phyloP scores from a whole-genome alignment of 306 rosid species.

The Castanea mollissima region DNA sequence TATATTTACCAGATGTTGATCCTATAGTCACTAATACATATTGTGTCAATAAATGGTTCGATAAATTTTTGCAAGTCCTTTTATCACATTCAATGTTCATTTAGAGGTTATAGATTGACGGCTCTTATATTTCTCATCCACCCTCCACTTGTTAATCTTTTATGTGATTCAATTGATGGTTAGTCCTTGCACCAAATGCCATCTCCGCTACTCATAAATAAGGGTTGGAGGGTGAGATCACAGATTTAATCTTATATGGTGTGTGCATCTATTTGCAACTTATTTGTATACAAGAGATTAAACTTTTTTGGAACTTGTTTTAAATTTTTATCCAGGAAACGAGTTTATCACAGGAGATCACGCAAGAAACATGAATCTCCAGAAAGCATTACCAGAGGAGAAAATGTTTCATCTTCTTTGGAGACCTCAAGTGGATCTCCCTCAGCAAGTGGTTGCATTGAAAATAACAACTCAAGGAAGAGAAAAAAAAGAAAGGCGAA shows the following conservation, averaged over 20 bases:
- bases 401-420: constrained; percentile 9
- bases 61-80: neutral
- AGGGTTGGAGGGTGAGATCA: neutral
- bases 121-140: neutral
- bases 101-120: neutral
- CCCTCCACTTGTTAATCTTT: neutral
- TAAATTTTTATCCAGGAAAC: constrained; percentile 19
- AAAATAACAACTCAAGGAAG: constrained; percentile 20
- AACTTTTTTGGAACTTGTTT: neutral
- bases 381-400: constrained; percentile 1
- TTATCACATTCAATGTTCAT: neutral
- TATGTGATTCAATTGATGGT: neutral
- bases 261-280: neutral
- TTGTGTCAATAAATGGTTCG: too few relatives aligned
- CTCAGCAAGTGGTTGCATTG: neutral
- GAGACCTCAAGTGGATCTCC: neutral
- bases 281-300: neutral
- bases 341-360: constrained; percentile 14
- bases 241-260: neutral
- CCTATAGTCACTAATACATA: too few relatives aligned
- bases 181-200: neutral
- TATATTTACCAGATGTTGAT: too few relatives aligned
- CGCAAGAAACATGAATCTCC: neutral
- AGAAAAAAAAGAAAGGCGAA: constrained; percentile 27
- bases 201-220: neutral